Evolutionary conservation across 805 yeast genomes (phyloP), one percentile per base, ranked within the genome.

Genomic region (Teunomyces atbi): DNA sequence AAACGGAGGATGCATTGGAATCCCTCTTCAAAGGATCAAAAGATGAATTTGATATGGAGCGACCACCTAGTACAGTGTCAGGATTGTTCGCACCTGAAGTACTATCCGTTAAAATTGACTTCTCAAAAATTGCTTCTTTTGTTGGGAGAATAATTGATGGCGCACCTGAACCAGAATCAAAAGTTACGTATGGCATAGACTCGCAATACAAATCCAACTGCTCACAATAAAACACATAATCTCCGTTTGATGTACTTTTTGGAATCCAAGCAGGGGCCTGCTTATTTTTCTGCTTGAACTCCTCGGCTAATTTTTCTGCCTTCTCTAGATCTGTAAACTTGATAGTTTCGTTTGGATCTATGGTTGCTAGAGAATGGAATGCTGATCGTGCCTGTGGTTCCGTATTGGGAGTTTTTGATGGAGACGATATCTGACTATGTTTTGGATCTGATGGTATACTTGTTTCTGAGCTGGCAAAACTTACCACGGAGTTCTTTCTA

Each of bases 131-230:
- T 8, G 60, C 59, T 13, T 55, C 59, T 11, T 46, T 49, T 15
- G 57, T 47, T 1, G 74, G 73, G 2, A 66, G 41, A 11, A 57
- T 64, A 20, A 68, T 50, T 18, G 56, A 54, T 5, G 56, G 55
- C 11, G 55, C 41, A 16, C 57, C 49, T 12, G 60, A 58, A 8
- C 52, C 52, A 1, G 58, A 51, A 3, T 56, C 54, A 41, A 62
- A 55, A 1, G 57, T 49, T 11, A 77, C 60, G 44, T 80, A 63
- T 0, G 94, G 92, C 32, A 83, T 56, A 11, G 78, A 75, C 34
- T 74, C 73, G 52, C 89, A 79, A 53, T 78, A 81, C 1, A 84
- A 68, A 53, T 83, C 77, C 44, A 86, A 64, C 28, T 79, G 79
- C 27, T 81, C 77, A 55, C 83, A 81, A 62, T 79, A 82, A 62